These are phyloP conservation scores for Dryas octopetala DNA, from an alignment of 306 rosid genomes.

Conservation along the genomic window DNA sequence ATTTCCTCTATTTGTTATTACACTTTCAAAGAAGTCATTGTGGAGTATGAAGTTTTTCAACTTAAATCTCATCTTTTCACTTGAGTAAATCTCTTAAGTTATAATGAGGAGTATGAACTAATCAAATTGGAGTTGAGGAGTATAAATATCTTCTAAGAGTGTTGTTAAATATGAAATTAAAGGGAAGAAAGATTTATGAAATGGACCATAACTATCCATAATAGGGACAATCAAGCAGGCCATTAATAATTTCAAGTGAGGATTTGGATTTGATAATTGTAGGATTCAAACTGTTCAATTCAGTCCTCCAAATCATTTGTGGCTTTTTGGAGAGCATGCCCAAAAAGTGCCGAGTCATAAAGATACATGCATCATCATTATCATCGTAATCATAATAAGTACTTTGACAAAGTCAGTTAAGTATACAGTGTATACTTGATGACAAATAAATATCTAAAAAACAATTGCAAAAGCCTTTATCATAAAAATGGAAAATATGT, in stretches of 20 bases:
- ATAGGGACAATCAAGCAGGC: conserved; percentile 45
- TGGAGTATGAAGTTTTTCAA: background rate
- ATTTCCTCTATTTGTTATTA: background rate
- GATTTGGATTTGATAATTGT: conserved; percentile 35
- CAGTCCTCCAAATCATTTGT: background rate
- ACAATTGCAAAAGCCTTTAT: background rate
- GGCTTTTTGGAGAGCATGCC: background rate
- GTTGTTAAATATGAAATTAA: background rate
- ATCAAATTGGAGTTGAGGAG: background rate
- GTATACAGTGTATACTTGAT: background rate
- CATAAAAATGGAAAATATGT: no score
- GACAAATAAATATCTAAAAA: background rate
- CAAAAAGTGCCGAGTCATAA: conserved; percentile 15
- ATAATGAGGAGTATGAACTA: background rate
- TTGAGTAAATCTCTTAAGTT: background rate
- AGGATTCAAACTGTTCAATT: conserved; percentile 19
- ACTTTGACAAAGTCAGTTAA: conserved; percentile 11
- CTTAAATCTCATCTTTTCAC: background rate
- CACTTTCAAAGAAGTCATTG: background rate
- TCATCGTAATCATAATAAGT: conserved; percentile 7
- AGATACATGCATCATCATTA: background rate
- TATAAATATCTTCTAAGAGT: background rate
- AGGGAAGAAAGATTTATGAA: conserved; percentile 3
- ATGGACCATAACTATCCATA: conserved; percentile 30
- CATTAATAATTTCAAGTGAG: conserved; percentile 74